Base-by-base conservation (phyloP, 805 yeast species). In the Starmerella vaccinii region DNA sequence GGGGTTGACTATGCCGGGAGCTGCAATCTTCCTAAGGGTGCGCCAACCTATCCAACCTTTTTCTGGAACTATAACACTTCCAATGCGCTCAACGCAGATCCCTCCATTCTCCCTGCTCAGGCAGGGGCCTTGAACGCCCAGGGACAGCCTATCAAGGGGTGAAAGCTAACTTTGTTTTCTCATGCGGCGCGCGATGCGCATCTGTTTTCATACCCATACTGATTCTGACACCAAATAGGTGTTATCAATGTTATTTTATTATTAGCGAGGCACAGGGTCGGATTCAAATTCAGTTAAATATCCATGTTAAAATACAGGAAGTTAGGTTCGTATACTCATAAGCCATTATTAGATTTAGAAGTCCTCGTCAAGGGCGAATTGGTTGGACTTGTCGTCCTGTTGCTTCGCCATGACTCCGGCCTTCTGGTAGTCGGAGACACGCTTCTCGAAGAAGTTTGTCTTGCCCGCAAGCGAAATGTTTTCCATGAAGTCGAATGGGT, bases 401-500 rank as follows among this genome's bases (percentile, higher is more conserved):
- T 79, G 77, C 59, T 76, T 75, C 59, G 95, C 90, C 92, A 90
- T 90, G 64, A 90, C 98, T 75, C 98, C 97, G 52, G 98, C 97
- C 75, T 90, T 92, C 74, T 90, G 98, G 74, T 90, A 90, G 72
- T 90, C 98, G 52, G 95, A 84, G 52, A 90, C 98, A 74, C 98
- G 84, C 80, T 90, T 90, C 77, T 90, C 98, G 67, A 90, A 90
- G 80, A 90, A 90, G 76, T 92, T 90, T 63, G 98, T 90, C 80
- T 90, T 90, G 71, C 98, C 98, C 53, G 97, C 95, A 62, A 90
- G 79, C 8, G 97, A 90, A 64, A 90, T 90, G 76, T 92, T 90
- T 76, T 90, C 98, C 98, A 90, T 90, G 68, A 90, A 90, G 71
- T 90, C 98, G 68, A 90, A 90, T 69, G 98, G 98, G 69, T 90